Evolutionary conservation across 352 stramenopile species (phyloP).

Genomic region (Globisporangium lucens): DNA sequence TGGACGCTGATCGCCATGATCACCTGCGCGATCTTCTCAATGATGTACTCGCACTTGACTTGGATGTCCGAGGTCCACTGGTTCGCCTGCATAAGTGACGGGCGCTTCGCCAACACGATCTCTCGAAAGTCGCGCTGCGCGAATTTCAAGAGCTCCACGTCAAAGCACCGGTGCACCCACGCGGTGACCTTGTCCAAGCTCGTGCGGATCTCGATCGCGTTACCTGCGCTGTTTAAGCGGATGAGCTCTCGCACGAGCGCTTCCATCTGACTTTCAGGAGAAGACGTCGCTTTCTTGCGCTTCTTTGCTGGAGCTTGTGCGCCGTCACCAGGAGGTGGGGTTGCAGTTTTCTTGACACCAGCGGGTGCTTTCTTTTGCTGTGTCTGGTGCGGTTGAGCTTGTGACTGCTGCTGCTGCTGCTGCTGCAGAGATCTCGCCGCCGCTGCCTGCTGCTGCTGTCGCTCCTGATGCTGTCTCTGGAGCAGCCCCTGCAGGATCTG

Average conservation of each 20-base stretch:
- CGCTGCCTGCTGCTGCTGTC: slow-evolving; percentile 10
- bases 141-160: slow-evolving; percentile 47
- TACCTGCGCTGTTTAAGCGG: slow-evolving; percentile 43
- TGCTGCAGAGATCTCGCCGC: slow-evolving; percentile 17
- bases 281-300: slow-evolving; percentile 35
- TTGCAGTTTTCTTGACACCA: slow-evolving; percentile 6
- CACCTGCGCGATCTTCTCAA: slow-evolving; percentile 51
- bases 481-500: slow-evolving; percentile 37
- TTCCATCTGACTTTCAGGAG: slow-evolving; percentile 59
- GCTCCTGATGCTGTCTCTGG: slow-evolving; percentile 32
- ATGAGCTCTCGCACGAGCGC: slow-evolving; percentile 49
- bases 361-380: slow-evolving; percentile 10
- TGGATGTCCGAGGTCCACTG: slow-evolving; percentile 56
- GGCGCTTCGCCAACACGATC: slow-evolving; percentile 32
- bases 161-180: slow-evolving; percentile 56
- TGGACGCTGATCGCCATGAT: slow-evolving; percentile 19
- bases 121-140: slow-evolving; percentile 55
- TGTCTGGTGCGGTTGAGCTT: slow-evolving; percentile 15
- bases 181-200: slow-evolving; percentile 51
- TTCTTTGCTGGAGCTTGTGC: slow-evolving; percentile 25
- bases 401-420: slow-evolving; percentile 16
- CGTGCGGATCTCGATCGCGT: slow-evolving; percentile 47
- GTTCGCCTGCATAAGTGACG: slow-evolving; percentile 31
- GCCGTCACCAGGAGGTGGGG: neutral
- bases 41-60: slow-evolving; percentile 53